Base-by-base conservation (phyloP, 2,329 filamentous ascomycete species). In the Colletotrichum lindemuthianum region DNA sequence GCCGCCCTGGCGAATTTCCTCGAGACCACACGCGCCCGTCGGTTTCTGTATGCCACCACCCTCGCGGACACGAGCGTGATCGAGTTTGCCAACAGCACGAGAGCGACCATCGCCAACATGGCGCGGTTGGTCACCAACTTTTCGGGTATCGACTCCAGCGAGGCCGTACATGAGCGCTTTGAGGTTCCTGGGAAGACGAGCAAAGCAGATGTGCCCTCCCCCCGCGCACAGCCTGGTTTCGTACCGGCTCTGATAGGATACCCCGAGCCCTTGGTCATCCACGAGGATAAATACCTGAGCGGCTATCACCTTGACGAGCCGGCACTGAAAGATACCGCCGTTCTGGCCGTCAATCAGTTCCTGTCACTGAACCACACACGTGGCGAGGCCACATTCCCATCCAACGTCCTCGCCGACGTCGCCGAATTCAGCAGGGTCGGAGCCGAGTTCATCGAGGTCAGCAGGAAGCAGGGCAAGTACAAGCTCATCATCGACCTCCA, bases 401-500 rank as follows among this genome's bases (percentile, higher is more conserved):
- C n/a, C 13, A 34, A 5, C 54, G 24, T 24, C 24, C 6, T 52
- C 15, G 52, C 41, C 4, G 60, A 59, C 43, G 44, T 39, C 33
- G 9, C 50, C 3, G 65, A 67, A 3, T 58, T 63, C 51, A 15
- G 45, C 7, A 24, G 50, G 0, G 58, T 65, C 12, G 24, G 33
- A 6, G 32, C 15, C 7, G 49, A 63, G 8, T 84, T 88, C 67
- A 77, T 89, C 33, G 75, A 77, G 0, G 74, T 77, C 43, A 81
- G 81, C 15, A 79, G 80, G 45, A 67, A 72, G 2, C 76, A 77
- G 2, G 78, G 80, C 2, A 88, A 87, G 72, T 84, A 78, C 2
- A 88, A 85, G 71, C 78, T 92, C 7, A 80, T 92, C 37, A 84
- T 92, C 64, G 90, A 92, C 67, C 71, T 91, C 9, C 82, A 85